A percentile compares a stretch with the other conserved stretches of the same genome.
Evolutionary conservation across 192 early-diverging fungal species (phyloP).

Genomic region (Backusella australiensis): DNA sequence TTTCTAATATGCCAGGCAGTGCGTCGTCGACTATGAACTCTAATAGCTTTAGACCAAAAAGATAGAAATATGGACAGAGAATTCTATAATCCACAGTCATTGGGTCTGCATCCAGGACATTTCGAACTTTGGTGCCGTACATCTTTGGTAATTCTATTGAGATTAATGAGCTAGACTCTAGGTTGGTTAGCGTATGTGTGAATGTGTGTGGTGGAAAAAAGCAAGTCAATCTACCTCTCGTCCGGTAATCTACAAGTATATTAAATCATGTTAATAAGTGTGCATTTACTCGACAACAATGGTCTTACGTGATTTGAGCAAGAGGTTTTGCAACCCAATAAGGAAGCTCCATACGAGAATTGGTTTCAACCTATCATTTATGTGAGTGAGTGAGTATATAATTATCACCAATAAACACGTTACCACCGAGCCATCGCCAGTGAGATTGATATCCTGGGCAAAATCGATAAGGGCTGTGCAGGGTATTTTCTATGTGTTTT

Average conservation of each 20-base stretch:
- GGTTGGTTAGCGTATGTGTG: background rate
- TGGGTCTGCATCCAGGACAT: constrained; percentile 37
- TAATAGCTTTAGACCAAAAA: constrained; percentile 39
- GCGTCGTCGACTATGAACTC: constrained; percentile 23
- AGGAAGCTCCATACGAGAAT: constrained; percentile 38
- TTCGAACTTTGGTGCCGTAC: constrained; percentile 32
- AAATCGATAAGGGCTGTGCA: constrained; percentile 22
- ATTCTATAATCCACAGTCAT: constrained; percentile 34
- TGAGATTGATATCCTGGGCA: constrained; percentile 28
- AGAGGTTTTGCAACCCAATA: constrained; percentile 44
- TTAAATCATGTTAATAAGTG: background rate
- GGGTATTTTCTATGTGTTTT: constrained; percentile 25
- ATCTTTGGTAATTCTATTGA: constrained; percentile 36
- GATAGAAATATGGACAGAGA: constrained; percentile 42
- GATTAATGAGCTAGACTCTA: constrained; percentile 23
- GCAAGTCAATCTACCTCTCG: background rate
- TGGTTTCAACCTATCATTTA: constrained; percentile 17
- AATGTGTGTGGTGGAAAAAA: too few species aligned
- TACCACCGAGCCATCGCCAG: constrained; percentile 33
- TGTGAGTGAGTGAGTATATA: too few species aligned
- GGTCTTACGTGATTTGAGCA: constrained; percentile 21
- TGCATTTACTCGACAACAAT: too few species aligned
- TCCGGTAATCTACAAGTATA: background rate
- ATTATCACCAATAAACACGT: background rate
- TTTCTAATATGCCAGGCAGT: constrained; percentile 26